Percentiles rank a stretch among this genome's conserved stretches.
phyloP scores from a whole-genome alignment of 1,284 basidiomycete genomes.

The Volvariella surrecta region DNA sequence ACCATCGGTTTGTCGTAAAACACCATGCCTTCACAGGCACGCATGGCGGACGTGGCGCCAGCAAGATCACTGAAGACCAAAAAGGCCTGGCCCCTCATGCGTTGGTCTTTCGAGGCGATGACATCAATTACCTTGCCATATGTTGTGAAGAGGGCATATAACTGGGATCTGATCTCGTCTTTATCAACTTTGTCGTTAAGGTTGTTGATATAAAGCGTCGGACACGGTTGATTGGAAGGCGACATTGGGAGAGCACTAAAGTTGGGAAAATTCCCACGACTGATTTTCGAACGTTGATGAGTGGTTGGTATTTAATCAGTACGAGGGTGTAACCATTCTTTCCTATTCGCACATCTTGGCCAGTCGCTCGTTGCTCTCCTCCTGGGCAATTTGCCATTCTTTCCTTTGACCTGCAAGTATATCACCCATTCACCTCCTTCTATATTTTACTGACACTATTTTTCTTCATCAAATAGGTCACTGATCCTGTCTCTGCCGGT shows the following conservation, averaged over 20 bases:
- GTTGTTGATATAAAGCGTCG: slow-evolving; percentile 91
- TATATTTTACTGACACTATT: slow-evolving; percentile 2
- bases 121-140: slow-evolving; percentile 94
- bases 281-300: slow-evolving; percentile 3
- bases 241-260: slow-evolving; percentile 25
- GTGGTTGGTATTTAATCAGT: slow-evolving; percentile 3
- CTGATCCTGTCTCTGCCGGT: no score
- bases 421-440: slow-evolving; percentile 7
- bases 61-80: slow-evolving; percentile 90
- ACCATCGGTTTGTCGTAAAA: slow-evolving; percentile 93
- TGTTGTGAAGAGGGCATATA: slow-evolving; percentile 87
- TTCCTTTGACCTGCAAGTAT: slow-evolving; percentile 10
- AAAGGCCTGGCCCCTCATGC: slow-evolving; percentile 94
- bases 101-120: slow-evolving; percentile 81
- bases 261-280: slow-evolving; percentile 28
- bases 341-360: slow-evolving; percentile 1
- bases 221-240: slow-evolving; percentile 63
- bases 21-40: slow-evolving; percentile 82
- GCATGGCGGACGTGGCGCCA: slow-evolving; percentile 83
- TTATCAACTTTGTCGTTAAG: slow-evolving; percentile 94
- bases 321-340: slow-evolving; percentile 9
- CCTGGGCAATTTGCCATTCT: no score
- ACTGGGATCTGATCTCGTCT: slow-evolving; percentile 77
- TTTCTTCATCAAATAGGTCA: no score
- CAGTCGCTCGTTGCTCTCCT: not conserved